These are phyloP conservation scores for Sclerospora graminicola DNA, from an alignment of 352 stramenopile species.

Conservation along the genomic window DNA sequence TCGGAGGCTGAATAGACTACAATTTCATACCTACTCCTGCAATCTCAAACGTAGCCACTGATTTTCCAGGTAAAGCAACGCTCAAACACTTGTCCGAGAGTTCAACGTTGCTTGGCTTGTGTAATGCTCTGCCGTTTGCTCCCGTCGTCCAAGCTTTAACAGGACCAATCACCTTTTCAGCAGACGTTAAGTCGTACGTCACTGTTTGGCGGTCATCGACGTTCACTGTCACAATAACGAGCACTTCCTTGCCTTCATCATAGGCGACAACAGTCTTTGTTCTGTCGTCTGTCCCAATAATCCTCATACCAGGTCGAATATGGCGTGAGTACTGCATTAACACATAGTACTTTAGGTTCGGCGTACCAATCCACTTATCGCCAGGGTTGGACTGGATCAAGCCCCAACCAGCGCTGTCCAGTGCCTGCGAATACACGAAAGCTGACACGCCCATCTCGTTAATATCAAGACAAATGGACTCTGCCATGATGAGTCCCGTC, in stretches of 20 bases:
- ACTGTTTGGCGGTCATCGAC: constrained; percentile 14
- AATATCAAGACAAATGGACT: constrained; percentile 40
- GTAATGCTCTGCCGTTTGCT: constrained; percentile 28
- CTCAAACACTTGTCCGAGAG: constrained; percentile 22
- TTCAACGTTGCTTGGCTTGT: constrained; percentile 20
- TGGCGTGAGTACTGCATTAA: constrained; percentile 54
- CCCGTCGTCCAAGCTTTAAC: constrained; percentile 39
- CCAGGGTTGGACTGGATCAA: constrained; percentile 32
- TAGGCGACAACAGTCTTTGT: constrained; percentile 39
- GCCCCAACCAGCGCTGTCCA: constrained; percentile 41
- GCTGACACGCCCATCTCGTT: constrained; percentile 46
- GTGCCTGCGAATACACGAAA: constrained; percentile 55
- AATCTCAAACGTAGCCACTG: constrained; percentile 24
- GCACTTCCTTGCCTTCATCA: no score
- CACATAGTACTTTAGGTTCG: no score
- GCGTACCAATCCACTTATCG: constrained; percentile 24
- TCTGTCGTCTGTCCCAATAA: constrained; percentile 28
- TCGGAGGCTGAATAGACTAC: no score
- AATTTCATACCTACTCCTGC: no score
- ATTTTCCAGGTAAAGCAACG: constrained; percentile 20
- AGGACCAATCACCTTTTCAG: constrained; percentile 13
- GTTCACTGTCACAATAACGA: constrained; percentile 28
- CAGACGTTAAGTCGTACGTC: constrained; percentile 33
- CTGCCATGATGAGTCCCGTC: constrained; percentile 32
- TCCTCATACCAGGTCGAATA: constrained; percentile 48